Percentiles rank a stretch among this genome's conserved stretches.
These are phyloP conservation scores for Vinca major DNA, from an alignment of 305 asterid species.

Conservation along the genomic window DNA sequence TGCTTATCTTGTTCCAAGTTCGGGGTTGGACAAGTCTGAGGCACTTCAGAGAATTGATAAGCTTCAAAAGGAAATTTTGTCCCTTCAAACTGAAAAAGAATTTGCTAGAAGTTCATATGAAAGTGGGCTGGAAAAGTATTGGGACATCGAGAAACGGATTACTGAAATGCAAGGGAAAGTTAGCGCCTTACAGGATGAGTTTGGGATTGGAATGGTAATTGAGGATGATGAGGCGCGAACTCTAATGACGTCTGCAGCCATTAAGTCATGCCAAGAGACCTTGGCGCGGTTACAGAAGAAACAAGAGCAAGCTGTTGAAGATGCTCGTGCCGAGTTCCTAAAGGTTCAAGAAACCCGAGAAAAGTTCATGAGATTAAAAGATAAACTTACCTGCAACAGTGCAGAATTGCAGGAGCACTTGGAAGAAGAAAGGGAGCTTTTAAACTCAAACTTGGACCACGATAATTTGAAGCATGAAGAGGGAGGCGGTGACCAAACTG, in stretches of 20 bases:
- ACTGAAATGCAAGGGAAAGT: constrained; percentile 32
- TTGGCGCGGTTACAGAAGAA: constrained; percentile 23
- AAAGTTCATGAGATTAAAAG: constrained; percentile 24
- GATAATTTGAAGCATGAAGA: constrained; percentile 14
- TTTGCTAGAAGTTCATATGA: constrained; percentile 35
- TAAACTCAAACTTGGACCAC: constrained; percentile 3
- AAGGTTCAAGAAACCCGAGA: constrained; percentile 26
- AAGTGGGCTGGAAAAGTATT: constrained; percentile 25
- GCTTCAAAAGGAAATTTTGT: constrained; percentile 38
- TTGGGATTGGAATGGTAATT: constrained; percentile 31
- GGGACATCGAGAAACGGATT: constrained; percentile 31
- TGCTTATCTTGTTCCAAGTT: constrained; percentile 14
- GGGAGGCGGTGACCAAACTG: constrained; percentile 13
- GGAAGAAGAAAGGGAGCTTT: constrained; percentile 14
- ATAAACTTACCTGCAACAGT: constrained; percentile 13
- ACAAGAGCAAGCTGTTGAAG: constrained; percentile 22
- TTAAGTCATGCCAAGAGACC: constrained; percentile 38
- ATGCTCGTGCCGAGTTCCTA: constrained; percentile 19
- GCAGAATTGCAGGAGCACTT: constrained; percentile 8
- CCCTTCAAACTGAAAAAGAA: constrained; percentile 38
- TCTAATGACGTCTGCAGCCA: constrained; percentile 35
- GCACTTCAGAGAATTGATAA: constrained; percentile 32
- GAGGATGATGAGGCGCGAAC: constrained; percentile 42
- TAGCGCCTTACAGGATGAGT: constrained; percentile 40
- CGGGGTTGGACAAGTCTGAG: constrained; percentile 31